Evolutionary conservation across 2,329 filamentous ascomycete species (phyloP).

Genomic region (Hansfordia pulvinata): DNA sequence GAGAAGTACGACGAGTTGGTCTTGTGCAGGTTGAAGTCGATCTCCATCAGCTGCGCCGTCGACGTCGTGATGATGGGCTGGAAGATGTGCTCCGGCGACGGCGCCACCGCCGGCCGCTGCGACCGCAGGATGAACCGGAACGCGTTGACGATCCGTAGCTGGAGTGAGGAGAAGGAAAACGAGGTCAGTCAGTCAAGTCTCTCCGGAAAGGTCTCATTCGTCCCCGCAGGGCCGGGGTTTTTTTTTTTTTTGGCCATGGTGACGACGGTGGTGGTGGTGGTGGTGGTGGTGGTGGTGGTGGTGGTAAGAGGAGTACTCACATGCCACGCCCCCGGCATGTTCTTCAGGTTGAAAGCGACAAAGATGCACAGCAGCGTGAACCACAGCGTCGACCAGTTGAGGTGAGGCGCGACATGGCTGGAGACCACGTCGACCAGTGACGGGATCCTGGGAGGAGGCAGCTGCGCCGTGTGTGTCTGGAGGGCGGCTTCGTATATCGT

Average conservation of each 20-base stretch:
- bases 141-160: slow-evolving; percentile 20
- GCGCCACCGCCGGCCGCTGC: slow-evolving; percentile 23
- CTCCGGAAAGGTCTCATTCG: too few species aligned
- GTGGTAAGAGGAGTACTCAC: slow-evolving; percentile 22
- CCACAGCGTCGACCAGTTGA: slow-evolving; percentile 16
- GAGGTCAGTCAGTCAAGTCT: too few species aligned
- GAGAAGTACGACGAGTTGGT: slow-evolving; percentile 59
- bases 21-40: slow-evolving; percentile 63
- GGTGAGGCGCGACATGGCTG: slow-evolving; percentile 6
- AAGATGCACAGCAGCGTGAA: slow-evolving; percentile 21
- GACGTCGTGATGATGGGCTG: slow-evolving; percentile 47
- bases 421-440: too few species aligned
- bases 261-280: too few species aligned
- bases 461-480: too few species aligned
- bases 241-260: too few species aligned
- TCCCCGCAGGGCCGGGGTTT: too few species aligned
- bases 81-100: slow-evolving; percentile 43
- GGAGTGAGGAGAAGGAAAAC: too few species aligned
- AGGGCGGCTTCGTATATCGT: too few species aligned
- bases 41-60: slow-evolving; percentile 47
- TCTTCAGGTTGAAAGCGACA: slow-evolving; percentile 40
- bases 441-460: too few species aligned
- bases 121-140: slow-evolving; percentile 29
- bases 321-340: slow-evolving; percentile 47
- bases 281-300: slow-evolving; percentile 1